phyloP scores from a whole-genome alignment of 2,329 filamentous ascomycete species.

The Cladophialophora chaetospira region DNA sequence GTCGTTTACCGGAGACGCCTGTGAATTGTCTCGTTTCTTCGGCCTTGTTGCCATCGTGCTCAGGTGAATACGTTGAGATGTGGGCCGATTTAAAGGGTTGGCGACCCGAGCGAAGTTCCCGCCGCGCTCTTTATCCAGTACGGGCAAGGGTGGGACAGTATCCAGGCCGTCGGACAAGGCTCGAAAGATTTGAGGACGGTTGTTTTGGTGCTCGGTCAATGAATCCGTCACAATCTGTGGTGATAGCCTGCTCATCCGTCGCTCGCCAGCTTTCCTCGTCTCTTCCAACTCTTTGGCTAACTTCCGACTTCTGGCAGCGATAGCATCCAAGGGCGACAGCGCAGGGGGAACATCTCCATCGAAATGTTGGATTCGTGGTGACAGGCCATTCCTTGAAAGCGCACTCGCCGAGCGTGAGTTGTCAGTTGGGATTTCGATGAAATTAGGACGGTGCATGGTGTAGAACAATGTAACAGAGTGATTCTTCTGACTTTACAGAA shows the following conservation, averaged over 20 bases:
- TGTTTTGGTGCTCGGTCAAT: constrained; percentile 64
- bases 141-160: constrained; percentile 43
- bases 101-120: constrained; percentile 43
- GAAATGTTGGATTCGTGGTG: constrained; percentile 71
- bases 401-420: constrained; percentile 24
- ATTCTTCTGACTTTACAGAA: background rate
- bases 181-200: constrained; percentile 75
- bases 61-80: constrained; percentile 74
- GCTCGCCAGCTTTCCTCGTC: constrained; percentile 67
- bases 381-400: constrained; percentile 58
- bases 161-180: constrained; percentile 64
- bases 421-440: constrained; percentile 57
- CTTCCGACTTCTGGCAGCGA: constrained; percentile 85
- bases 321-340: constrained; percentile 90
- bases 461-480: background rate
- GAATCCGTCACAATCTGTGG: constrained; percentile 82
- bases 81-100: constrained; percentile 58
- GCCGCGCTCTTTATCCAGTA: constrained; percentile 42
- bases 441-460: constrained; percentile 49
- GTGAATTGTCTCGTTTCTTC: constrained; percentile 5
- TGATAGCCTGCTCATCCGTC: constrained; percentile 80
- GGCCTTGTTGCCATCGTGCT: constrained; percentile 56
- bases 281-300: constrained; percentile 86
- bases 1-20: constrained; percentile 19
- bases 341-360: constrained; percentile 83